Evolutionary conservation across 2,329 filamentous ascomycete genomes (phyloP).

Genomic region (Colletotrichum cuscutae): DNA sequence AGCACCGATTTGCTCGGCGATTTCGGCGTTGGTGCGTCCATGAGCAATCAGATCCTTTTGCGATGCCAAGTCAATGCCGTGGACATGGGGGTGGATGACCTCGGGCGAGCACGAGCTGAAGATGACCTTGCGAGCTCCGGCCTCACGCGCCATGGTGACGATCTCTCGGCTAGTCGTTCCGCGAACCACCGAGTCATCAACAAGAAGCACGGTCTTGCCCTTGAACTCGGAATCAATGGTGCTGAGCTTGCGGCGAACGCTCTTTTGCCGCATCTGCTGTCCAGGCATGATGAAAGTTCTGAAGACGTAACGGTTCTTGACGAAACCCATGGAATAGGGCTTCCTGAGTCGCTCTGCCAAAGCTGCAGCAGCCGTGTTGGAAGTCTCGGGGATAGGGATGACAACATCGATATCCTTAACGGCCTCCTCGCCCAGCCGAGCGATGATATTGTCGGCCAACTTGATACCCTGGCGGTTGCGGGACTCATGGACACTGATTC

Average conservation of each 20-base stretch:
- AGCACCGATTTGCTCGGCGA: slow-evolving; percentile 54
- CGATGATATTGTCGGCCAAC: slow-evolving; percentile 78
- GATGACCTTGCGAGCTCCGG: slow-evolving; percentile 83
- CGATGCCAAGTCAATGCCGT: slow-evolving; percentile 58
- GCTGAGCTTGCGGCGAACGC: slow-evolving; percentile 89
- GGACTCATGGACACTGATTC: slow-evolving; percentile 86
- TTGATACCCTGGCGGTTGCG: slow-evolving; percentile 88
- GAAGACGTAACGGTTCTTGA: slow-evolving; percentile 75
- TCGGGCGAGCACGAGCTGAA: slow-evolving; percentile 82
- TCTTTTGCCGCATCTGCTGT: slow-evolving; percentile 80
- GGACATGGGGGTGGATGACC: slow-evolving; percentile 60
- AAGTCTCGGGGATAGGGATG: slow-evolving; percentile 80
- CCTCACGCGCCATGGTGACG: slow-evolving; percentile 80
- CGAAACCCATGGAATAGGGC: slow-evolving; percentile 83
- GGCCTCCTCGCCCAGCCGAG: slow-evolving; percentile 73
- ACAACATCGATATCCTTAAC: slow-evolving; percentile 84
- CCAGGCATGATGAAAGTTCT: slow-evolving; percentile 84
- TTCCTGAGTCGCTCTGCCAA: slow-evolving; percentile 81
- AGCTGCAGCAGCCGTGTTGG: slow-evolving; percentile 81
- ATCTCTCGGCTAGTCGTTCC: slow-evolving; percentile 78
- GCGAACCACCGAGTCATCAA: slow-evolving; percentile 91
- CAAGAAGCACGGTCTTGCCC: slow-evolving; percentile 81
- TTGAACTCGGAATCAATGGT: slow-evolving; percentile 88
- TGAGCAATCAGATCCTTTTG: slow-evolving; percentile 52
- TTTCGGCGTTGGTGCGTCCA: slow-evolving; percentile 50